Conservation (phyloP, 1,284 basidiomycete species). For the Austroboletus novae-zelandiae region DNA sequence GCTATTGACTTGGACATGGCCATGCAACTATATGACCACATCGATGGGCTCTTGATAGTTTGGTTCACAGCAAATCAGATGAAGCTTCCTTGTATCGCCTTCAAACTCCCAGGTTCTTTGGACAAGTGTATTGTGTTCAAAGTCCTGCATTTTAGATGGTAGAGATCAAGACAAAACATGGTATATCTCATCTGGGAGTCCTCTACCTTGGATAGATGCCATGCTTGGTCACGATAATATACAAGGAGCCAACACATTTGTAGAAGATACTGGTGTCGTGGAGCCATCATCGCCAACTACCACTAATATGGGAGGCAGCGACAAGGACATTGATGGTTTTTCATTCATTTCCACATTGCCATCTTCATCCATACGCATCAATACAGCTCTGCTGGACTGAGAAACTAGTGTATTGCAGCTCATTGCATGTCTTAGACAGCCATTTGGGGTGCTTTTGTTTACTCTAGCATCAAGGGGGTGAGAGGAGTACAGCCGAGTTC, state of each 20-base stretch:
- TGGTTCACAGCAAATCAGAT: background rate
- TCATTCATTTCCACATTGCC: background rate
- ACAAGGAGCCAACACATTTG: background rate
- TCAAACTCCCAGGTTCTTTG: background rate
- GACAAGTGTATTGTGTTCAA: background rate
- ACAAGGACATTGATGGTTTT: background rate
- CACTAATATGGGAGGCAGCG: background rate
- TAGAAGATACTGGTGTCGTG: background rate
- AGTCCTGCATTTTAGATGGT: background rate
- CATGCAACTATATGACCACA: background rate
- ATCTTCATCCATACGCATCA: background rate
- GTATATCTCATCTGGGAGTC: background rate
- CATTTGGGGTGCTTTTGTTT: background rate
- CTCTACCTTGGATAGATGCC: background rate
- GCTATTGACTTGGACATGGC: background rate
- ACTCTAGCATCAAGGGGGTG: background rate
- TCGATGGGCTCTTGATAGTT: background rate
- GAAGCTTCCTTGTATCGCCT: background rate
- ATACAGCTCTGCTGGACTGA: background rate
- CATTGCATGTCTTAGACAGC: background rate
- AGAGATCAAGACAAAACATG: background rate
- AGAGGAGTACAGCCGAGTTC: background rate
- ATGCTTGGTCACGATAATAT: background rate
- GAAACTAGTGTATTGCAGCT: background rate
- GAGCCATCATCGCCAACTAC: background rate